Evolutionary conservation across 2,329 filamentous ascomycete species (phyloP).

Genomic region (Fusarium nanum): DNA sequence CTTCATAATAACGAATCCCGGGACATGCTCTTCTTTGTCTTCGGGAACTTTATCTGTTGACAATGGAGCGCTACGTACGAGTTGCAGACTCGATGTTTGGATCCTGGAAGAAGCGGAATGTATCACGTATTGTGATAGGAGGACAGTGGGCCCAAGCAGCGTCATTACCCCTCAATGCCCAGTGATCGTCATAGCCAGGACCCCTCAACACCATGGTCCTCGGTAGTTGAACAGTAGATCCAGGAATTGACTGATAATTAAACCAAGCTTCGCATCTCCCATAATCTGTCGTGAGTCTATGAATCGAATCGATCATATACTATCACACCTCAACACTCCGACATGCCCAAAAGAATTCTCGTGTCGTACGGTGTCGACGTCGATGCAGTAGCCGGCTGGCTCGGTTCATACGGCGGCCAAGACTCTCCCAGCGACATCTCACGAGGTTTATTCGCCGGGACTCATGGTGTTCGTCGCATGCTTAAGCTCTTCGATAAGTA

Average conservation of each 20-base stretch:
- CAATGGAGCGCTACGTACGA: not conserved
- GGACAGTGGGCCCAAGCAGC: not conserved
- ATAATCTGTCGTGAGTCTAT: accelerated
- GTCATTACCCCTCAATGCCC: not conserved
- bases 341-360: slow-evolving; percentile 9
- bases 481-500: slow-evolving; percentile 79
- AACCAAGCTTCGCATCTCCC: not conserved
- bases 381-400: slow-evolving; percentile 81
- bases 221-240: not conserved
- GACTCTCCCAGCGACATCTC: slow-evolving; percentile 67
- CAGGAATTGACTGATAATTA: not conserved
- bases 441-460: slow-evolving; percentile 71
- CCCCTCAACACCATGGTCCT: not conserved
- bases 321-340: not conserved
- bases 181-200: not conserved
- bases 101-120: not conserved
- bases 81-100: not conserved
- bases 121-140: not conserved
- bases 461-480: slow-evolving; percentile 71
- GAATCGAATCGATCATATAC: accelerated
- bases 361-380: slow-evolving; percentile 74
- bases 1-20: not conserved
- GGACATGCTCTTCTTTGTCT: not conserved
- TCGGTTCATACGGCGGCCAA: slow-evolving; percentile 79
- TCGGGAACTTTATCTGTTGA: not conserved